Evolutionary conservation across 768 basidiomycete species (phyloP), one percentile per base, ranked within the genome.

Genomic region (Cyclocybe aegerita): DNA sequence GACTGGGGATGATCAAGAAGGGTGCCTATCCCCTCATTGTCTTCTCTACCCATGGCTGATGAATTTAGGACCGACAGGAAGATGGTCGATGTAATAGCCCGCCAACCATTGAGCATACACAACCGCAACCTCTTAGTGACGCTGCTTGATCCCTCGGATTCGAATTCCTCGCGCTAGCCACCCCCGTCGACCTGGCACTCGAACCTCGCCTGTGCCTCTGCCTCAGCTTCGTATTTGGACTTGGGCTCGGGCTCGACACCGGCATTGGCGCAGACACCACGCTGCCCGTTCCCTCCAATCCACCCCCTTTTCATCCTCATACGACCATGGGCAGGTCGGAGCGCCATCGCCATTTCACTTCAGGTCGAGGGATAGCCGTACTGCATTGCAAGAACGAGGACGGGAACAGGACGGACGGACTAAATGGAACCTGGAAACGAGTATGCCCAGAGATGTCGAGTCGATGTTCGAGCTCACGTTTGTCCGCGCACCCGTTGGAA

Each of bases 71-170:
- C n/a, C n/a, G n/a, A n/a, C n/a, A n/a, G n/a, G n/a, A n/a, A n/a
- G n/a, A n/a, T n/a, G n/a, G n/a, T n/a, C n/a, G n/a, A n/a, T n/a
- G n/a, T n/a, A n/a, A n/a, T n/a, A n/a, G n/a, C n/a, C n/a, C n/a
- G n/a, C n/a, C n/a, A n/a, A n/a, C n/a, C n/a, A n/a, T n/a, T n/a
- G n/a, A n/a, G n/a, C n/a, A n/a, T n/a, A n/a, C n/a, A n/a, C n/a
- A n/a, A n/a, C n/a, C n/a, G n/a, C 46, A 60, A 57, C 9, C 57
- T 63, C 38, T 57, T 57, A 4, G 57, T 53, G 0, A 46, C 51
- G 1, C n/a, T n/a, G n/a, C 49, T 63, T 29, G 63, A 65, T 44
- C 50, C 65, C 3, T 63, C 65, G 15, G 61, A 61, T 7, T 59
- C 61, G 7, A 45, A 48, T 38, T 64, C 61, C 14, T 60, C 57